Conservation (phyloP, 371 early-diverging fungal species). For the Parasitella parasitica region DNA sequence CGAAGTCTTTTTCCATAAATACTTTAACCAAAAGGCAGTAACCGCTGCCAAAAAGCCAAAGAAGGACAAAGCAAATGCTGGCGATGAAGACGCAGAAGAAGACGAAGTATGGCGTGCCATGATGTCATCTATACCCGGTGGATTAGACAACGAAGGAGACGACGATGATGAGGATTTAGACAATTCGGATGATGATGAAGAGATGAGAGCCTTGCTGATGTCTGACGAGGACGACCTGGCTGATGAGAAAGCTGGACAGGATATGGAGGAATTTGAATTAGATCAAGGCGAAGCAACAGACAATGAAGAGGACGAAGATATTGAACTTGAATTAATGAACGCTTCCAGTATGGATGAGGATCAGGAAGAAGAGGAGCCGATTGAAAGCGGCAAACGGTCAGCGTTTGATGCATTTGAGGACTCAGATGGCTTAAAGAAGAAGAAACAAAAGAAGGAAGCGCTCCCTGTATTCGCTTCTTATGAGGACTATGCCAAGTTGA, state of each 20-base stretch:
- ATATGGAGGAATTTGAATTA: conserved; percentile 31
- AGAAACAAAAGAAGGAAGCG: conserved; percentile 50
- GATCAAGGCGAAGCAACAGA: conserved; percentile 51
- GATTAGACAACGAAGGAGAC: conserved; percentile 39
- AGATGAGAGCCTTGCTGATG: conserved; percentile 46
- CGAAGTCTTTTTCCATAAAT: conserved; percentile 84
- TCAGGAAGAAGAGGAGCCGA: conserved; percentile 26
- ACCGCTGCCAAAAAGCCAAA: conserved; percentile 22
- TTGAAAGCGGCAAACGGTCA: conserved; percentile 14
- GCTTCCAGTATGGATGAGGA: conserved; percentile 32
- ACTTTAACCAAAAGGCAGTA: conserved; percentile 63
- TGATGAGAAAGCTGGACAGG: conserved; percentile 33
- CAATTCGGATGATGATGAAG: conserved; percentile 59
- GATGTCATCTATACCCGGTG: conserved; percentile 70
- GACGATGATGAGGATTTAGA: conserved; percentile 41
- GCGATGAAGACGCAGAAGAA: conserved; percentile 55
- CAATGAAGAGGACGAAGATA: conserved; percentile 34
- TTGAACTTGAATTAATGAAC: conserved; percentile 33
- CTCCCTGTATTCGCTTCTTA: conserved; percentile 72
- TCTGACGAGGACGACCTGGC: conserved; percentile 46
- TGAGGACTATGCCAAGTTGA: conserved; percentile 68
- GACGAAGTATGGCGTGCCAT: conserved; percentile 74
- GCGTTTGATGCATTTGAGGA: conserved; percentile 30
- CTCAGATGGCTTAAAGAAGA: conserved; percentile 35
- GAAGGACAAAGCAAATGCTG: conserved; percentile 43